phyloP scores from a whole-genome alignment of 164 flowering plant genomes.

The Platanus orientalis region DNA sequence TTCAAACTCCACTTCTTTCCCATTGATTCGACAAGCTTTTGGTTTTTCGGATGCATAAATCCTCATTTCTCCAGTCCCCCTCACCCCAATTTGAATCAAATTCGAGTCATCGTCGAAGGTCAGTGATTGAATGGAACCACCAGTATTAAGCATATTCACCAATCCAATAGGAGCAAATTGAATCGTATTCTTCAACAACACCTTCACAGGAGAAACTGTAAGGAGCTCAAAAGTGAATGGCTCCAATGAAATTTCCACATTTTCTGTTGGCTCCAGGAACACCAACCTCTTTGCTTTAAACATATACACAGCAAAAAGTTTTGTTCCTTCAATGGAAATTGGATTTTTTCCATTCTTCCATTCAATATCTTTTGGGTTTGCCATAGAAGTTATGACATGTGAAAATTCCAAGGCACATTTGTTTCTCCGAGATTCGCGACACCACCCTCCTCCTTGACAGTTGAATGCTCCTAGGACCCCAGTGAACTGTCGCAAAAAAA shows the following conservation, averaged over 20 bases:
- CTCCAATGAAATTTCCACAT: constrained; percentile 44
- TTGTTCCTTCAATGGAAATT: constrained; percentile 38
- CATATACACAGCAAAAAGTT: constrained; percentile 54
- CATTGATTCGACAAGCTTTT: constrained; percentile 41
- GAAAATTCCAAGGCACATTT: constrained; percentile 48
- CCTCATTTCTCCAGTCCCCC: constrained; percentile 69
- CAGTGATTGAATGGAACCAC: constrained; percentile 67
- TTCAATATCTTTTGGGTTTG: constrained; percentile 53
- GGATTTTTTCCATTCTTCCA: constrained; percentile 59
- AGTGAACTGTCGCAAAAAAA: constrained; percentile 24
- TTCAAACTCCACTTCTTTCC: constrained; percentile 38
- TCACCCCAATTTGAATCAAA: constrained; percentile 46
- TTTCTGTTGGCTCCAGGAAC: constrained; percentile 36
- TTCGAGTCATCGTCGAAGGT: constrained; percentile 14
- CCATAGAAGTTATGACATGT: constrained; percentile 30
- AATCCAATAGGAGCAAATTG: constrained; percentile 82
- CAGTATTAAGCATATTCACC: constrained; percentile 81
- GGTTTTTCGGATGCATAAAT: constrained; percentile 58
- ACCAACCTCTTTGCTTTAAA: constrained; percentile 44
- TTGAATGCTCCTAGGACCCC: constrained; percentile 55
- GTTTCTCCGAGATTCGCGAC: constrained; percentile 51
- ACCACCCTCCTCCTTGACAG: constrained; percentile 92
- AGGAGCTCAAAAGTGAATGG: constrained; percentile 76
- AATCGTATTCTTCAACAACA: constrained; percentile 21
- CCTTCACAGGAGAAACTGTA: constrained; percentile 60